Evolutionary conservation across 106 monocot species (phyloP).

Genomic region (Dendrobium huoshanense): DNA sequence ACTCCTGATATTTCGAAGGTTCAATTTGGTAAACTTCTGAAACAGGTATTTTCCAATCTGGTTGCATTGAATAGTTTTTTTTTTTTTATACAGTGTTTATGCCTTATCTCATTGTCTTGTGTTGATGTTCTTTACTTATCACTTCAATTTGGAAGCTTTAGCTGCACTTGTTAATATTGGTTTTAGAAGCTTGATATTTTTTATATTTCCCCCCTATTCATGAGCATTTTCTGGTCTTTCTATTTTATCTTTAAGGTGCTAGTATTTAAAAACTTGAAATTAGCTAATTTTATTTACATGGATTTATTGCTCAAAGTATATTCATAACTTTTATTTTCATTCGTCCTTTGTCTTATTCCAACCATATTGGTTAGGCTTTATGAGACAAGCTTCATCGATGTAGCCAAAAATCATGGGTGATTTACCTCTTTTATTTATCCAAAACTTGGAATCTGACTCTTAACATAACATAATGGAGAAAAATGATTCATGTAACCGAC

Average conservation of each 20-base stretch:
- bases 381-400: background rate
- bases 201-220: background rate
- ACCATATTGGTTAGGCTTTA: background rate
- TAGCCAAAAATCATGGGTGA: background rate
- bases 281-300: background rate
- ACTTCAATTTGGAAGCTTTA: background rate
- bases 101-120: background rate
- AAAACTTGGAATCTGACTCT: background rate
- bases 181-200: background rate
- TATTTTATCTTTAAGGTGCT: background rate
- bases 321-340: background rate
- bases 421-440: background rate
- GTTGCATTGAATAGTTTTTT: background rate
- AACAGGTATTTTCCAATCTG: conserved; percentile 45
- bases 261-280: background rate
- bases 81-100: background rate
- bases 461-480: too few species aligned
- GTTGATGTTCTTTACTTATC: background rate
- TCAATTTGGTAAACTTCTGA: conserved; percentile 78
- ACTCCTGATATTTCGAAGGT: conserved; percentile 58
- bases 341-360: background rate
- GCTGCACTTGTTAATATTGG: background rate
- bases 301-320: background rate
- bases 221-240: background rate
- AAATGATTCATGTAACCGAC: too few species aligned